phyloP scores from a whole-genome alignment of 169 alveolate genomes.

The Miamiensis avidus region DNA sequence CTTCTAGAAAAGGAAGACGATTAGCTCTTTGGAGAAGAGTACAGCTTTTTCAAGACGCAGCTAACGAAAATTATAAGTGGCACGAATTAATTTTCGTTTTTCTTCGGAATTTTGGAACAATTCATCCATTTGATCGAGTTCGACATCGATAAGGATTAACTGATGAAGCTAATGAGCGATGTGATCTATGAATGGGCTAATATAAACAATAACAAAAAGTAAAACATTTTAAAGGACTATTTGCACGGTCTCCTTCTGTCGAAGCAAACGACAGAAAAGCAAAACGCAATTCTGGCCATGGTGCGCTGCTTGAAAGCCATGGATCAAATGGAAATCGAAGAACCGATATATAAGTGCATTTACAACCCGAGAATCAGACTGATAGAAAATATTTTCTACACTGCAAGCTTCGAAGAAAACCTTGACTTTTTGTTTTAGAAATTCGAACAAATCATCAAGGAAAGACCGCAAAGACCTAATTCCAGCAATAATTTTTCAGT shows the following conservation, averaged over 20 bases:
- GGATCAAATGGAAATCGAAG: neutral
- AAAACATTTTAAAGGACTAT: neutral
- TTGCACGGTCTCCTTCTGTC: neutral
- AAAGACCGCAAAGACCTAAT: neutral
- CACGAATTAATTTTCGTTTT: neutral
- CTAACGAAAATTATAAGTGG: neutral
- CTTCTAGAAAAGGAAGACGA: neutral
- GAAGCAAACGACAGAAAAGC: neutral
- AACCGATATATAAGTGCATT: neutral
- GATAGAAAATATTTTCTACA: neutral
- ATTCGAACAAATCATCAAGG: neutral
- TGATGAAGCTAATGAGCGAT: neutral
- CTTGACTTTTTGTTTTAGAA: neutral
- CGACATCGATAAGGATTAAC: neutral
- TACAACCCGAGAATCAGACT: neutral
- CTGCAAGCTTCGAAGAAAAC: neutral
- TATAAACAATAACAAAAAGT: too few species aligned
- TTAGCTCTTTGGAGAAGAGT: neutral
- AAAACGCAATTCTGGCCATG: neutral
- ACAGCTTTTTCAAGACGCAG: too few species aligned
- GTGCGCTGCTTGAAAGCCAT: neutral
- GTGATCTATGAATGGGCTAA: neutral
- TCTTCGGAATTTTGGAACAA: neutral
- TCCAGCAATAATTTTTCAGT: too few species aligned
- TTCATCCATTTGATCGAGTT: neutral